These are phyloP conservation scores for Phytophthora ohioensis DNA, from an alignment of 352 stramenopile genomes.

Conservation along the genomic window DNA sequence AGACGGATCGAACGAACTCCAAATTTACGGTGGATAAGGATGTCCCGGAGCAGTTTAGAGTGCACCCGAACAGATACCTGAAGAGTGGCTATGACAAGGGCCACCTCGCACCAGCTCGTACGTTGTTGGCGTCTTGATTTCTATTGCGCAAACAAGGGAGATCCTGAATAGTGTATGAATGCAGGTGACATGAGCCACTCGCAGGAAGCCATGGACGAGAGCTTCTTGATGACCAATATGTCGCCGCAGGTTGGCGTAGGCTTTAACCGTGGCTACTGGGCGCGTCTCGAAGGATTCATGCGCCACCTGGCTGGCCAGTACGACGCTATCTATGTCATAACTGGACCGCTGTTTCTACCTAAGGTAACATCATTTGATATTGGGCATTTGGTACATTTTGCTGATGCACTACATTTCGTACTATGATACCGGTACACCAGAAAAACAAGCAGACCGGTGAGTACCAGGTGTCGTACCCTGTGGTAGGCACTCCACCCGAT, in stretches of 20 bases:
- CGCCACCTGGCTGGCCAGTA: slow-evolving; percentile 83
- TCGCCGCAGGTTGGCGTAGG: slow-evolving; percentile 91
- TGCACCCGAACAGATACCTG: slow-evolving; percentile 88
- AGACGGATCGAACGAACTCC: slow-evolving; percentile 84
- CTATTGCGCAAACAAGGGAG: not conserved
- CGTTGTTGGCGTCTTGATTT: slow-evolving; percentile 3
- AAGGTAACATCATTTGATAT: slow-evolving; percentile 41
- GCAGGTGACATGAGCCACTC: slow-evolving; percentile 88
- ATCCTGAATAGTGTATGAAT: not conserved
- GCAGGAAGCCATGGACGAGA: slow-evolving; percentile 91
- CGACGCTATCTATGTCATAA: slow-evolving; percentile 91
- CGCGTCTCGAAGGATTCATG: slow-evolving; percentile 87
- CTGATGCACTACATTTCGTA: not conserved
- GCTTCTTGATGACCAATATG: slow-evolving; percentile 96
- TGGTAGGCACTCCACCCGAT: slow-evolving; percentile 89
- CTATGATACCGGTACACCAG: slow-evolving; percentile 27
- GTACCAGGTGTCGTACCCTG: slow-evolving; percentile 74
- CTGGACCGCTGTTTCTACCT: slow-evolving; percentile 94
- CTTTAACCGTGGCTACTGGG: slow-evolving; percentile 92
- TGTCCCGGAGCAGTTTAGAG: slow-evolving; percentile 82
- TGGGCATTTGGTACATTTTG: not conserved
- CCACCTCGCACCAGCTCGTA: slow-evolving; percentile 92
- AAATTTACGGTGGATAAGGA: slow-evolving; percentile 86
- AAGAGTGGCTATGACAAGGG: slow-evolving; percentile 96
- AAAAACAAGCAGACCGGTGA: slow-evolving; percentile 74